These are phyloP conservation scores for Gynochthodes officinalis DNA, from an alignment of 257 asterid species.

Conservation along the genomic window DNA sequence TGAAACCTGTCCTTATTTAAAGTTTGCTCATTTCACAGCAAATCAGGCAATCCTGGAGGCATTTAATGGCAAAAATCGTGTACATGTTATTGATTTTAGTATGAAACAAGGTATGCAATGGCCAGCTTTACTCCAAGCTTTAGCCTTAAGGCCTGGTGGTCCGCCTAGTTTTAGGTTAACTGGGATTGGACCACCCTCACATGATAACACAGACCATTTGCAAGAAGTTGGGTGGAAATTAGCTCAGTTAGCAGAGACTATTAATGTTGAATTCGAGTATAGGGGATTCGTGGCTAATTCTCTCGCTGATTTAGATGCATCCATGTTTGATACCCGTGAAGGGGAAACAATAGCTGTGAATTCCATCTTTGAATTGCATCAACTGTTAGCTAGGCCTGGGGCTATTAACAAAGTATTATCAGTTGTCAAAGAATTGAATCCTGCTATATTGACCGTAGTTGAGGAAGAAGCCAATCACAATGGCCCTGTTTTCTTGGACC, in stretches of 20 bases:
- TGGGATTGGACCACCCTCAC: slow-evolving; percentile 78
- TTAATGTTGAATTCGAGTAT: slow-evolving; percentile 69
- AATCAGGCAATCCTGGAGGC: slow-evolving; percentile 92
- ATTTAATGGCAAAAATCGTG: slow-evolving; percentile 50
- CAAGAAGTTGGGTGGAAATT: slow-evolving; percentile 74
- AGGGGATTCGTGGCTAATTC: slow-evolving; percentile 66
- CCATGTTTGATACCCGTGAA: slow-evolving; percentile 65
- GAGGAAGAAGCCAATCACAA: slow-evolving; percentile 93
- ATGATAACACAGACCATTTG: slow-evolving; percentile 61
- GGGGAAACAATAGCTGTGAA: slow-evolving; percentile 79
- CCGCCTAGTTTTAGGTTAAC: slow-evolving; percentile 78
- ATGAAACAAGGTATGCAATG: slow-evolving; percentile 97
- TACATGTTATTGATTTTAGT: slow-evolving; percentile 81
- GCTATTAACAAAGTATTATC: slow-evolving; percentile 58
- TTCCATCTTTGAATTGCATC: slow-evolving; percentile 83
- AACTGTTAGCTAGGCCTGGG: slow-evolving; percentile 56
- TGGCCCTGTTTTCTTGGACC: slow-evolving; percentile 64
- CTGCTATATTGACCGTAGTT: slow-evolving; percentile 71
- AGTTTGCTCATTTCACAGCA: slow-evolving; percentile 92
- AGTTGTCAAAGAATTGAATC: slow-evolving; percentile 54
- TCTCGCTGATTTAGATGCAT: slow-evolving; percentile 66
- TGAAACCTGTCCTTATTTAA: slow-evolving; percentile 82
- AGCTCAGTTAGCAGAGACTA: slow-evolving; percentile 63
- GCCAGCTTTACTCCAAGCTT: slow-evolving; percentile 86
- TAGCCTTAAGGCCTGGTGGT: slow-evolving; percentile 83